phyloP scores from a whole-genome alignment of 2,329 filamentous ascomycete species.

The Trichoderma sp. region DNA sequence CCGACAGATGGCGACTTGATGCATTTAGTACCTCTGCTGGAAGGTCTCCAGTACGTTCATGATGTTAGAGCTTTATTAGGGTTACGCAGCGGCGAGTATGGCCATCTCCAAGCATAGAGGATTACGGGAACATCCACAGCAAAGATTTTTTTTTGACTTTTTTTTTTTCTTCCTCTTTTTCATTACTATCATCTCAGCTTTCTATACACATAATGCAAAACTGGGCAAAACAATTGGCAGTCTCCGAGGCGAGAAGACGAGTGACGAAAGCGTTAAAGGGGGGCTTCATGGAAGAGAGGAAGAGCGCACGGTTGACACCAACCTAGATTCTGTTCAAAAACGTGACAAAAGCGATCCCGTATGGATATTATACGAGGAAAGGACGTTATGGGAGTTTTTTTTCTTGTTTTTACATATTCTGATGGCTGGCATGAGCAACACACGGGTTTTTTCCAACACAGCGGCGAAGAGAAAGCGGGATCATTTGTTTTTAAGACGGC shows the following conservation, averaged over 20 bases:
- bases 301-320: not conserved
- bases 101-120: constrained; percentile 51
- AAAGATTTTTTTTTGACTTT: constrained; percentile 12
- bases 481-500: not conserved
- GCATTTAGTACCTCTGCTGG: constrained; percentile 86
- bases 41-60: constrained; percentile 93
- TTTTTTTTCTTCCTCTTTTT: not conserved
- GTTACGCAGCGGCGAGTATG: constrained; percentile 79
- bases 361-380: constrained; percentile 13
- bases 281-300: not conserved
- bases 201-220: constrained; percentile 11
- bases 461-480: not conserved
- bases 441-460: not conserved
- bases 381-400: constrained; percentile 9
- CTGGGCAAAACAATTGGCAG: not conserved
- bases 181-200: not conserved
- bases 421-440: not conserved
- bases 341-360: not conserved
- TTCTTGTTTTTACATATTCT: not conserved
- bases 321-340: not conserved
- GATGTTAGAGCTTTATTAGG: constrained; percentile 90
- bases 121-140: constrained; percentile 16
- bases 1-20: constrained; percentile 94
- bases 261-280: constrained; percentile 2
- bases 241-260: not conserved